These are phyloP conservation scores for Henckelia pumila DNA, from an alignment of 257 asterid genomes.

Conservation along the genomic window DNA sequence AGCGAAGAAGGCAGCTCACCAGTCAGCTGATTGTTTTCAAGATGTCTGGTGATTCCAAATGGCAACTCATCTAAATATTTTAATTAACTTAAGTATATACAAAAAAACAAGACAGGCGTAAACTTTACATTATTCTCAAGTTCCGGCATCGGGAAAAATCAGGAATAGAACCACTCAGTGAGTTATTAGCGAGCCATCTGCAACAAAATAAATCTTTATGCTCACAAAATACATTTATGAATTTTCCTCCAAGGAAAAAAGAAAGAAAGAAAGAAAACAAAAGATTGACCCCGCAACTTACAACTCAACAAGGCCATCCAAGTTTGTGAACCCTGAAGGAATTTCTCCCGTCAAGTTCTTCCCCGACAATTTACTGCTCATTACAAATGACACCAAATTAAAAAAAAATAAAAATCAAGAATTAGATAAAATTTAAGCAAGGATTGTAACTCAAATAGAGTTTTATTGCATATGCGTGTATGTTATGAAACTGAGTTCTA, in stretches of 20 bases:
- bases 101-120: slow-evolving; percentile 1
- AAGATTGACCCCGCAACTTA: slow-evolving; percentile 29
- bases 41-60: slow-evolving; percentile 53
- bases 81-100: background rate
- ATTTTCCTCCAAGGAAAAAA: background rate
- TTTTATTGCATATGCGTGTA: background rate
- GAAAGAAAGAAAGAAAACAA: background rate
- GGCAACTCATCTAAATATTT: background rate
- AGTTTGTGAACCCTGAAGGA: slow-evolving; percentile 42
- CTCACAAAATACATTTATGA: background rate
- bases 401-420: slow-evolving; percentile 4
- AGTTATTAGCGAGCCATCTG: slow-evolving; percentile 94
- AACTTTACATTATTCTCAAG: slow-evolving; percentile 64
- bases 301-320: slow-evolving; percentile 48
- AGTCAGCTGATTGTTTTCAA: slow-evolving; percentile 71
- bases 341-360: slow-evolving; percentile 44
- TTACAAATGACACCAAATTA: slow-evolving; percentile 11
- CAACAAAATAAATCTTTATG: slow-evolving; percentile 22
- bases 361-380: slow-evolving; percentile 70
- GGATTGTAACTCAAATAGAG: slow-evolving; percentile 2
- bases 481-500: background rate
- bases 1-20: slow-evolving; percentile 77
- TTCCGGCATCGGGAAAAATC: slow-evolving; percentile 87
- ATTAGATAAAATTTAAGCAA: slow-evolving; percentile 14
- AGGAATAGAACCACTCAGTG: slow-evolving; percentile 81